These are phyloP conservation scores for Epichloe scottii DNA, from an alignment of 2,329 filamentous ascomycete genomes.

Conservation along the genomic window DNA sequence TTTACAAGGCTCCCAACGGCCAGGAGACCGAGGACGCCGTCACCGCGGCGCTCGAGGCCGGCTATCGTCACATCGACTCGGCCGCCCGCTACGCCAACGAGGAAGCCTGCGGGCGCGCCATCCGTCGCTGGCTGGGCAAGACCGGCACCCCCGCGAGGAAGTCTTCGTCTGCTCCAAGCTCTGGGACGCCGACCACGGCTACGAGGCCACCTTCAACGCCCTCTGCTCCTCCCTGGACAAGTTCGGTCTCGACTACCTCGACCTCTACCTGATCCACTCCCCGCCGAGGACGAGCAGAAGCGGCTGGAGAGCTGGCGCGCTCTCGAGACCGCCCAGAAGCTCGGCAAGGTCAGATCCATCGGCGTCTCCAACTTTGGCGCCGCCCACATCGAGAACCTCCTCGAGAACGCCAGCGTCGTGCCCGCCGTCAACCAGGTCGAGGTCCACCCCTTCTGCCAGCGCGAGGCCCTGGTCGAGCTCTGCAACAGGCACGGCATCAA, in stretches of 20 bases:
- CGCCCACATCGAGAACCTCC: slow-evolving; percentile 42
- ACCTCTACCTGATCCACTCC: slow-evolving; percentile 54
- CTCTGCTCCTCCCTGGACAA: slow-evolving; percentile 54
- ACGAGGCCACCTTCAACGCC: slow-evolving; percentile 39
- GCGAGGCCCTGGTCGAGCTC: slow-evolving; percentile 43
- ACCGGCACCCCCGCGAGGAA: slow-evolving; percentile 51
- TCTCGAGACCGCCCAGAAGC: slow-evolving; percentile 50
- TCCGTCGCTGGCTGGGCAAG: slow-evolving; percentile 54
- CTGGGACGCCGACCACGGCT: slow-evolving; percentile 42
- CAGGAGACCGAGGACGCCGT: slow-evolving; percentile 50
- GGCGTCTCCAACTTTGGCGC: slow-evolving; percentile 73
- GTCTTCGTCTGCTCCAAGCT: slow-evolving; percentile 57
- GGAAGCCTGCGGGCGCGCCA: slow-evolving; percentile 55
- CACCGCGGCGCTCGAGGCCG: slow-evolving; percentile 43
- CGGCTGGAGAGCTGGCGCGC: slow-evolving; percentile 65
- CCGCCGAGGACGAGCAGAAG: slow-evolving; percentile 54
- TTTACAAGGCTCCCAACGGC: slow-evolving; percentile 33
- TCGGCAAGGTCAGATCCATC: slow-evolving; percentile 54
- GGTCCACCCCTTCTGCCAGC: slow-evolving; percentile 62
- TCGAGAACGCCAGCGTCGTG: slow-evolving; percentile 42
- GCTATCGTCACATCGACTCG: slow-evolving; percentile 42
- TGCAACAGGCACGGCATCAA: slow-evolving; percentile 44
- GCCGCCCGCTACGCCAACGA: slow-evolving; percentile 52
- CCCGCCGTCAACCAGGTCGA: slow-evolving; percentile 72
- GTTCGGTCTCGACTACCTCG: slow-evolving; percentile 57